Percentiles rank a stretch among this genome's conserved stretches.
phyloP scores from a whole-genome alignment of 2,329 filamentous ascomycete species.

The Spiromastix sp. region DNA sequence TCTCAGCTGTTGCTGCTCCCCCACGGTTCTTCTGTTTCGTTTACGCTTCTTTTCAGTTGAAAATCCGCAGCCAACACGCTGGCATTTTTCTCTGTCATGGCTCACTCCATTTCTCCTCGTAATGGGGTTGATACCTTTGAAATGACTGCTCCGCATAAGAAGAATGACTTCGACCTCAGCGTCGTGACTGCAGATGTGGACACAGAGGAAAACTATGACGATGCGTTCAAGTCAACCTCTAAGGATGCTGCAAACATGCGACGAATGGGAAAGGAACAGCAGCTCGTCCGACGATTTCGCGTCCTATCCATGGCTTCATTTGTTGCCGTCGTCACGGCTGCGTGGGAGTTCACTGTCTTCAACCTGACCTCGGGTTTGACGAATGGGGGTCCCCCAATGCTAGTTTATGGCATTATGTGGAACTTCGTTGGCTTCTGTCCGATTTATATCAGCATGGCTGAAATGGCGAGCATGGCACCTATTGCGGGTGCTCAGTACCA shows the following conservation, averaged over 20 bases:
- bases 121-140: too few relatives aligned
- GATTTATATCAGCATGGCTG: conserved; percentile 10
- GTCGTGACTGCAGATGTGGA: too few relatives aligned
- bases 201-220: conserved; percentile 3
- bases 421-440: conserved; percentile 10
- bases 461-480: conserved; percentile 16
- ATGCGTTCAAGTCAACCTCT: conserved; percentile 7
- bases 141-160: too few relatives aligned
- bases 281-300: conserved; percentile 9
- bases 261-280: conserved; percentile 12
- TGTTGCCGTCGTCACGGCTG: conserved; percentile 7
- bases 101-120: too few relatives aligned
- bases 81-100: too few relatives aligned
- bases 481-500: conserved; percentile 31
- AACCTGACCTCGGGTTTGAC: conserved; percentile 5
- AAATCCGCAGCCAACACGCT: too few relatives aligned
- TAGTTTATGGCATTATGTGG: conserved; percentile 10
- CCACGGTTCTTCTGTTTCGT: too few relatives aligned
- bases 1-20: too few relatives aligned
- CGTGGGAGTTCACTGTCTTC: conserved; percentile 9
- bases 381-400: conserved; percentile 8
- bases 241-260: conserved; percentile 9
- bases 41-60: too few relatives aligned
- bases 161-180: too few relatives aligned
- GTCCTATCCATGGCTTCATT: conserved; percentile 10